Evolutionary conservation across 75 land plant genomes (phyloP), one percentile per base, ranked within the genome.

Genomic region (Larix kaempferi): DNA sequence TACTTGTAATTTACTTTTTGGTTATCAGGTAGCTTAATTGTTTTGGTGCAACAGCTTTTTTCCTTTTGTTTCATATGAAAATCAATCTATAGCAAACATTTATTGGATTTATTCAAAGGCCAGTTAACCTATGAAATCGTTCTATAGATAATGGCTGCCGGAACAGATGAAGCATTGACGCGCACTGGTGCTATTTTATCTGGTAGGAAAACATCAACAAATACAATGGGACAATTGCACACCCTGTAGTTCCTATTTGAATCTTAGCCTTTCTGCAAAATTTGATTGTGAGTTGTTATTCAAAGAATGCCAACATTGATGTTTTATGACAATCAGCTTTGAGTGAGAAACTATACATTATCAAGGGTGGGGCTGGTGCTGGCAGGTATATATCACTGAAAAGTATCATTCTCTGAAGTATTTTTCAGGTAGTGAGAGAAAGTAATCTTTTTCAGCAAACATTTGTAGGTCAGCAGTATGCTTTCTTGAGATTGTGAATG

Each of bases 121-220:
- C 69, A 69, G n/a, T n/a, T 69, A 39, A 69, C 21, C 8, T 21
- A 69, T 19, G 69, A 21, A 4, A 19, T 44, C 4, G 15, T 61
- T 41, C 12, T 59, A 58, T 82, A 98, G 99, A 95, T 98, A 74
- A 98, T 98, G 95, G 98, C 98, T 71, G 88, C 96, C 62, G 99
- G 96, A 17, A 75, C 92, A 44, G 82, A 87, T 74, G 90, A 85
- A 80, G 98, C 98, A 55, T 88, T 97, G 57, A 75, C 76, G 35
- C 63, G 71, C 79, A 73, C 91, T 59, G 94, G 95, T 76, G 81
- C 86, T 37, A 92, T 95, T 79, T 85, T 98, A 56, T 86, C 93
- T 83, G 98, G 99, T 98, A 79, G 22, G 12, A 5, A 55, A 15
- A 41, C 11, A 69, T 5, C 22, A 69, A 37, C 21, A 41, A 65